Base-by-base conservation (phyloP, 1,284 basidiomycete species). In the Ustilago nuda region DNA sequence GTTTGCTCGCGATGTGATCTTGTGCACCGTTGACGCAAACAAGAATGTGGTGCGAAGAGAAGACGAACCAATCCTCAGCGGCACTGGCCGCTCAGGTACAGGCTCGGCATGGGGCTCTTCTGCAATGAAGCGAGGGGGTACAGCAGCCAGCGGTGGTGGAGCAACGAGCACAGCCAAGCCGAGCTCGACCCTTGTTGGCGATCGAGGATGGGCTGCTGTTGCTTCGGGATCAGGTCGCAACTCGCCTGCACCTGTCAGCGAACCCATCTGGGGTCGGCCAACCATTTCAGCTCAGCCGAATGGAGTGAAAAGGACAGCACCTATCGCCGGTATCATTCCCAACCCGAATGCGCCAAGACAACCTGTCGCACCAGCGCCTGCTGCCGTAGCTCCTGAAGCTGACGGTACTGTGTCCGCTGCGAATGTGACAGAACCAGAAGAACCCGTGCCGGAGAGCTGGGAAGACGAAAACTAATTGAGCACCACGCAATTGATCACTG, bases 191-290 rank as follows among this genome's bases (percentile, higher is more conserved):
- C 37, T 66, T 6, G 70, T 56, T 0, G 61, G 66, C 15, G 61
- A 72, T 50, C 66, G 75, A 2, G 75, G 75, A 5, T 77, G 75
- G 75, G 75, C 75, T 8, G 63, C 75, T 6, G 66, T 77, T 2
- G 75, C 75, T 17, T 72, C 75, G 4, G 70, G 75, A 3, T 77
- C 75, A 1, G 70, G 75, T 6, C 66, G 75, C 17, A 73, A 62
- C 27, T 73, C 70, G 56, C 75, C 75, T n/a, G 66, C 63, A 37
- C 35, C 56, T 0, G 50, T 23, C 3, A 43, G 17, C 15, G 70
- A 66, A 46, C 66, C 58, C 33, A 60, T 68, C 6, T 76, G 74
- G 74, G 62, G 60, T 8, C 61, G 63, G 55, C 68, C 72, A 15
- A 70, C 60, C 36, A 72, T 72, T 53, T 17, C 69, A 72, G 43